These are phyloP conservation scores for Ophioceras dolichostomum DNA, from an alignment of 2,329 filamentous ascomycete genomes.

Conservation along the genomic window DNA sequence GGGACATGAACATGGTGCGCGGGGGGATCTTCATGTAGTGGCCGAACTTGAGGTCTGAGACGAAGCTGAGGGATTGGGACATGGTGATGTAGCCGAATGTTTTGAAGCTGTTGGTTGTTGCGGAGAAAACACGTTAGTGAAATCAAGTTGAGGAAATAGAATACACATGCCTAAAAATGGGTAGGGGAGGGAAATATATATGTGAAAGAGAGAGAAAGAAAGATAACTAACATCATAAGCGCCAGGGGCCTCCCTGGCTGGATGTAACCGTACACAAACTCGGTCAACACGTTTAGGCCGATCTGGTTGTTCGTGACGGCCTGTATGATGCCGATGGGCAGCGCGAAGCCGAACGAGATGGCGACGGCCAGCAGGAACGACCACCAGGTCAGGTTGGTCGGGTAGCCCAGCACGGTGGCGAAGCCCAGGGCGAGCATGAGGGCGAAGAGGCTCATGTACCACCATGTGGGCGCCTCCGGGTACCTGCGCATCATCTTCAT, in stretches of 20 bases:
- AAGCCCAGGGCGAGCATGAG: conserved; percentile 41
- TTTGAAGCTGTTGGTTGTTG: conserved; percentile 34
- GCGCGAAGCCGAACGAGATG: conserved; percentile 50
- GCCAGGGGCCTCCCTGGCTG: conserved; percentile 60
- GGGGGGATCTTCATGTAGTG: conserved; percentile 65
- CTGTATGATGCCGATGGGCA: conserved; percentile 59
- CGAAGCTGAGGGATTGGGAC: conserved; percentile 53
- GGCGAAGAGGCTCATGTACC: conserved; percentile 46
- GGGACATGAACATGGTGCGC: conserved; percentile 52
- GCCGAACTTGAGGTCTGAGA: conserved; percentile 55
- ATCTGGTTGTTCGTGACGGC: conserved; percentile 60
- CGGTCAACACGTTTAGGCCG: conserved; percentile 61
- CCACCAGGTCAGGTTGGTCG: conserved; percentile 62
- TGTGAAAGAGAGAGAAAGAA: background rate
- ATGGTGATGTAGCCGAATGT: conserved; percentile 52
- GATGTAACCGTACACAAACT: conserved; percentile 65
- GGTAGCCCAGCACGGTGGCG: conserved; percentile 43
- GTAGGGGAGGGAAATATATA: background rate
- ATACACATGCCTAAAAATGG: no score
- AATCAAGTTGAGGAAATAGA: conserved; percentile 9
- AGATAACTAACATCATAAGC: conserved; percentile 50
- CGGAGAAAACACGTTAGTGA: no score
- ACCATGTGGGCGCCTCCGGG: conserved; percentile 50
- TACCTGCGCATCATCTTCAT: conserved; percentile 54
- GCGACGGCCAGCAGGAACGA: conserved; percentile 54